Conservation (phyloP, 1,284 basidiomycete species). For the Ustilago cynodontis region DNA sequence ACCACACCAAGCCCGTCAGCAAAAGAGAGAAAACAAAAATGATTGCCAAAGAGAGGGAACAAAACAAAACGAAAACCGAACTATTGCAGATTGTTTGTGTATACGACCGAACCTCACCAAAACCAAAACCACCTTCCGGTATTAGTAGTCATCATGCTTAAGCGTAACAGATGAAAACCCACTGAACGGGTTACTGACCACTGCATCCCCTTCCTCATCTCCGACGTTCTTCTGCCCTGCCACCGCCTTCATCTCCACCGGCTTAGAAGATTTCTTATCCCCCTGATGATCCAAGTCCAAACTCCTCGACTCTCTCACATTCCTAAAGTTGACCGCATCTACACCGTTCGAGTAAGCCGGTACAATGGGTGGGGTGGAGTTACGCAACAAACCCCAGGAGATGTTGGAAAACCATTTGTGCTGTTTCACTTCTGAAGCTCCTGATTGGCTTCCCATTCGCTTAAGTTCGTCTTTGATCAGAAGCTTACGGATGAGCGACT, state of each 20-base stretch:
- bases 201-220: conserved; percentile 67
- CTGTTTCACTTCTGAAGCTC: conserved; percentile 97
- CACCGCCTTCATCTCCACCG: conserved; percentile 56
- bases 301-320: conserved; percentile 87
- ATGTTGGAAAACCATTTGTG: conserved; percentile 98
- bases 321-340: conserved; percentile 90
- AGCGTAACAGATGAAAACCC: conserved; percentile 63
- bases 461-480: conserved; percentile 93
- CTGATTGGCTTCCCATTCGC: conserved; percentile 88
- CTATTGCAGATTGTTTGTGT: background rate
- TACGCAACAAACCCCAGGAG: conserved; percentile 94
- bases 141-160: conserved; percentile 58
- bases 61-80: background rate
- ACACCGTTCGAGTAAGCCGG: conserved; percentile 82
- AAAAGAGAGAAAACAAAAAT: background rate
- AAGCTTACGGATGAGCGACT: conserved; percentile 86
- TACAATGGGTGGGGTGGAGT: conserved; percentile 92
- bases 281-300: conserved; percentile 81
- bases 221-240: conserved; percentile 62
- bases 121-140: background rate
- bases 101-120: background rate
- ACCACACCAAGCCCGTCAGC: too few relatives aligned
- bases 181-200: conserved; percentile 63
- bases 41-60: conserved; percentile 5
- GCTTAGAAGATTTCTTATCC: conserved; percentile 75